Evolutionary conservation across 495 filamentous ascomycete genomes (phyloP), one percentile per base, ranked within the genome.

Genomic region (Hypoxylon intermedium): DNA sequence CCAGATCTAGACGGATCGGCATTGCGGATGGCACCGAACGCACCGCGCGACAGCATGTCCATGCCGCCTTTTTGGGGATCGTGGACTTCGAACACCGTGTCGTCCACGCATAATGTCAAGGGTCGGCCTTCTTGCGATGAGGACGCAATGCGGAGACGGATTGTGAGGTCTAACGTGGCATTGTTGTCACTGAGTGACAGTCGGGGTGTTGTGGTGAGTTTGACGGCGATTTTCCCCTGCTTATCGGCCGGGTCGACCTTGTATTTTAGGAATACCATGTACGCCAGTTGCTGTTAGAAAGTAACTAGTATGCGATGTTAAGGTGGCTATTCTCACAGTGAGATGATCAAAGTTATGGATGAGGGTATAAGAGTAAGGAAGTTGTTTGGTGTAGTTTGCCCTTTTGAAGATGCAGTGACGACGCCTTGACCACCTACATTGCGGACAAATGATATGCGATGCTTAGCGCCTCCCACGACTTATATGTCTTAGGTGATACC

Each of bases 141-240:
- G 9, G 30, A 9, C 30, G n/a, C 20, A 28, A 30, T 37, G 13
- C 41, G n/a, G 6, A 44, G 23, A 20, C 3, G 19, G 2, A 52
- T 11, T 7, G 19, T 43, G 9, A 44, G 12, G 15, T 33, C 26
- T 6, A 58, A 34, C n/a, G 21, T 38, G n/a, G 30, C 36, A 9
- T 44, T 19, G 4, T 16, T 4, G 20, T 44, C 28, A 26, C 38
- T 37, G 19, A 58, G 41, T 21, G 42, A 46, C 7, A 38, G 49
- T 28, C 19, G 28, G 18, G 31, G 38, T 45, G 20, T 24, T 34
- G 31, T 34, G 31, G 9, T 34, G 31, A 34, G 31, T 11, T 34
- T 34, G 31, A 34, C 31, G 12, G 31, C 31, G 31, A 34, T 34
- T 34, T 34, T 12, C 3, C 31, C 31, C 31, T 34, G 31, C 31